A percentile compares a stretch with the other conserved stretches of the same genome.
Conservation (phyloP, 2,329 filamentous ascomycete genomes). For the Immersiporthe knoxdaviesiana region DNA sequence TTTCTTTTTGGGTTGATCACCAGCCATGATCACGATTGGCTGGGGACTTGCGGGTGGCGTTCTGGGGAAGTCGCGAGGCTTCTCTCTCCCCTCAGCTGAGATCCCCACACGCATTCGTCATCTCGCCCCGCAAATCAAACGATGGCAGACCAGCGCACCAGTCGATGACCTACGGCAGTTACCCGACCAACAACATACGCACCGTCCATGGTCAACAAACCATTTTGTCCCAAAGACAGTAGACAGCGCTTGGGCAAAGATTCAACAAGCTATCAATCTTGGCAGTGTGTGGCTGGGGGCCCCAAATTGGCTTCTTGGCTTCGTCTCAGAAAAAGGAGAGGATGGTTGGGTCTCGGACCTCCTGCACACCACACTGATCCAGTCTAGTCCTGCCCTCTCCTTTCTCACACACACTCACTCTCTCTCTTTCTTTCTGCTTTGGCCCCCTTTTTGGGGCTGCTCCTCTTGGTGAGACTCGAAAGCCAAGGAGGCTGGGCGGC, state of each 20-base stretch:
- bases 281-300: neutral
- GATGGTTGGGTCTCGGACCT: neutral
- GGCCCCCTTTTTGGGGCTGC: neutral
- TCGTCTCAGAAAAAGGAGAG: neutral
- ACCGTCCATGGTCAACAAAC: neutral
- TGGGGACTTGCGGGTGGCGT: neutral
- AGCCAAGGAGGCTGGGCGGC: neutral
- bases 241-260: too few relatives aligned
- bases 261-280: neutral
- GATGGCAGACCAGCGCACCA: neutral
- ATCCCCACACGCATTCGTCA: constrained; percentile 16
- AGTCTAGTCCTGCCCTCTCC: neutral
- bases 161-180: neutral
- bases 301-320: neutral
- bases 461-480: neutral
- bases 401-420: too few relatives aligned
- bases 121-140: constrained; percentile 6
- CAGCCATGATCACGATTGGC: neutral
- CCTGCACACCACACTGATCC: neutral
- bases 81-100: neutral
- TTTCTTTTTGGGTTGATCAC: too few relatives aligned
- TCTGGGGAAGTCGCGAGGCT: constrained; percentile 7
- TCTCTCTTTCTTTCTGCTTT: neutral
- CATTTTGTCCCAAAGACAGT: neutral
- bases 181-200: neutral